Evolutionary conservation across 805 yeast genomes (phyloP).

Genomic region (Tetrapisispora fleetii): DNA sequence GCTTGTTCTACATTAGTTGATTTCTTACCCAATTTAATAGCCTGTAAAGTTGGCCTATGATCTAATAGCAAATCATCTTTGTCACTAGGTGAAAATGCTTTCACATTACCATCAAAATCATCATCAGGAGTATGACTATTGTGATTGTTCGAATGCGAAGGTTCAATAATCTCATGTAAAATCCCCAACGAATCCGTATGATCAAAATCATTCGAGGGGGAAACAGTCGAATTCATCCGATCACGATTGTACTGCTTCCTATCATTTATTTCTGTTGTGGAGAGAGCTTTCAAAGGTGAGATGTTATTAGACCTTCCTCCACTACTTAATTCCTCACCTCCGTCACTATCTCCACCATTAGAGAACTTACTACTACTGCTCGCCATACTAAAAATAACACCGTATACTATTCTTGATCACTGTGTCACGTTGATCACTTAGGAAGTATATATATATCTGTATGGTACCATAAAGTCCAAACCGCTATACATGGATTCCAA

Average conservation of each 20-base stretch:
- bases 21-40: constrained; percentile 1
- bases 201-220: constrained; percentile 22
- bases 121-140: not conserved
- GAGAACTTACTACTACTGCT: not conserved
- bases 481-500: too few species aligned
- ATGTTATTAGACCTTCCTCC: not conserved
- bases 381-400: too few species aligned
- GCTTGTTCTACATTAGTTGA: not conserved
- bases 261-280: not conserved
- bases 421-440: too few species aligned
- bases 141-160: constrained; percentile 2
- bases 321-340: not conserved
- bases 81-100: constrained; percentile 2
- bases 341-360: not conserved
- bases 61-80: constrained; percentile 17
- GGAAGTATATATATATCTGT: too few species aligned
- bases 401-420: too few species aligned
- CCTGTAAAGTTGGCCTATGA: constrained; percentile 18
- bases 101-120: not conserved
- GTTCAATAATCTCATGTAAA: constrained; percentile 16
- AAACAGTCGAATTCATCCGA: not conserved
- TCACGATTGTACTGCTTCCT: constrained; percentile 1
- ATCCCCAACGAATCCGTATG: constrained; percentile 28
- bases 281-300: not conserved
- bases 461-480: too few species aligned